Conservation (phyloP, 257 asterid species). For the Apocynum venetum region DNA sequence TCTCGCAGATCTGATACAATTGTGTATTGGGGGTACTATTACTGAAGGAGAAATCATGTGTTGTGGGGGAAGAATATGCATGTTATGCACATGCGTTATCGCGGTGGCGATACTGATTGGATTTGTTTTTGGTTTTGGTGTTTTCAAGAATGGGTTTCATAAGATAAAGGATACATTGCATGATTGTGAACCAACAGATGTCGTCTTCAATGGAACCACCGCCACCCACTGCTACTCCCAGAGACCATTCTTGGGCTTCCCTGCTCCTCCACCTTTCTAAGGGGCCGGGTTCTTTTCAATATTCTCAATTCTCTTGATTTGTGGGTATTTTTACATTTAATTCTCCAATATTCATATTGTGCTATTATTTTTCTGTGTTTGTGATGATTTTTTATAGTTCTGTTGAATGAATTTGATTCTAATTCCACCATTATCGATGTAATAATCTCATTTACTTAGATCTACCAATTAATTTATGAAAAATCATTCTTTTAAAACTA, state of each 20-base stretch:
- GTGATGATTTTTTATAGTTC: no score
- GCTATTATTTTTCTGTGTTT: not conserved
- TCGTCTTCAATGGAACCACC: conserved; percentile 12
- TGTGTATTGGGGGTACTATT: not conserved
- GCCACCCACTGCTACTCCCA: conserved; percentile 11
- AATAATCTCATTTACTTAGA: no score
- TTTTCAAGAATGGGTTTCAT: conserved; percentile 58
- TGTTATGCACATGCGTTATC: conserved; percentile 42
- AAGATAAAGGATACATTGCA: conserved; percentile 47
- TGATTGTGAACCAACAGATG: conserved; percentile 12
- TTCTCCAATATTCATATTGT: not conserved
- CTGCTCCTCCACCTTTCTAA: conserved; percentile 49
- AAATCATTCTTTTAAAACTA: no score
- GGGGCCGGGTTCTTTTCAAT: not conserved
- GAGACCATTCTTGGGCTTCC: conserved; percentile 43
- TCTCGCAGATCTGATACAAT: not conserved
- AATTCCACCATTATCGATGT: no score
- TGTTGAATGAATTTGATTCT: no score
- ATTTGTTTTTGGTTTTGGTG: conserved; percentile 66
- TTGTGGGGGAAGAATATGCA: conserved; percentile 53
- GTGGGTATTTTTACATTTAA: not conserved
- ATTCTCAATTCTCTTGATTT: not conserved
- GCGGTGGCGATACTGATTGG: conserved; percentile 54
- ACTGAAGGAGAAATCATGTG: conserved; percentile 40
- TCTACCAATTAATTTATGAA: no score